A percentile compares a stretch with the other conserved stretches of the same genome.
phyloP scores from a whole-genome alignment of 768 basidiomycete genomes.

The Tephrocybe sp. region DNA sequence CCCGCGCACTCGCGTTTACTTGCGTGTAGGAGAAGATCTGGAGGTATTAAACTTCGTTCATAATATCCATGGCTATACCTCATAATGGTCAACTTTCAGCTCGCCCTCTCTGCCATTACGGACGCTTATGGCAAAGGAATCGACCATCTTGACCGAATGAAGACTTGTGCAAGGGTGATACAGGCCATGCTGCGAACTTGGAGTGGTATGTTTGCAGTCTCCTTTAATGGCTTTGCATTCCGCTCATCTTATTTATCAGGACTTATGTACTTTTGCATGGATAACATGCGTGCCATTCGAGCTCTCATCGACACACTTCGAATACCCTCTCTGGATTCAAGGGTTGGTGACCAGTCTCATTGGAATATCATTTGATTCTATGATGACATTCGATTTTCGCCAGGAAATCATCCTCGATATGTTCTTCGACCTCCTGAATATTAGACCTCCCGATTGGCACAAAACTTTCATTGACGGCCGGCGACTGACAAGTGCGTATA shows the following conservation, averaged over 20 bases:
- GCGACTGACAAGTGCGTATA: constrained; percentile 72
- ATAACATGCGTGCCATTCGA: constrained; percentile 81
- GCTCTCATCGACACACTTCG: constrained; percentile 82
- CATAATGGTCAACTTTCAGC: constrained; percentile 36
- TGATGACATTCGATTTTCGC: neutral
- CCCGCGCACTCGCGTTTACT: constrained; percentile 74
- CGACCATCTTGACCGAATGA: constrained; percentile 77
- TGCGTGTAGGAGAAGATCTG: constrained; percentile 81
- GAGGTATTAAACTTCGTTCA: constrained; percentile 55
- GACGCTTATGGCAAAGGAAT: constrained; percentile 87
- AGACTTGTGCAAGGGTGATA: constrained; percentile 73
- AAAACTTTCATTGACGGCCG: constrained; percentile 89
- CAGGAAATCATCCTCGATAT: constrained; percentile 93
- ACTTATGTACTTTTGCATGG: constrained; percentile 90
- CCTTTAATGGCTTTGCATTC: neutral
- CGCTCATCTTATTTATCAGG: constrained; percentile 38
- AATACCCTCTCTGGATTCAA: constrained; percentile 83
- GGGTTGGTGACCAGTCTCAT: constrained; percentile 47
- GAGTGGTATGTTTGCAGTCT: constrained; percentile 64
- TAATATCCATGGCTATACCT: neutral
- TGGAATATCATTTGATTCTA: neutral
- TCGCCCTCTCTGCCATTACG: constrained; percentile 85
- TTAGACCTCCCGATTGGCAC: constrained; percentile 91
- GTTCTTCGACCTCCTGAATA: constrained; percentile 90
- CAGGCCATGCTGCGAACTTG: constrained; percentile 86